These are phyloP conservation scores for Andrographis paniculata DNA, from an alignment of 305 asterid species.

Conservation along the genomic window DNA sequence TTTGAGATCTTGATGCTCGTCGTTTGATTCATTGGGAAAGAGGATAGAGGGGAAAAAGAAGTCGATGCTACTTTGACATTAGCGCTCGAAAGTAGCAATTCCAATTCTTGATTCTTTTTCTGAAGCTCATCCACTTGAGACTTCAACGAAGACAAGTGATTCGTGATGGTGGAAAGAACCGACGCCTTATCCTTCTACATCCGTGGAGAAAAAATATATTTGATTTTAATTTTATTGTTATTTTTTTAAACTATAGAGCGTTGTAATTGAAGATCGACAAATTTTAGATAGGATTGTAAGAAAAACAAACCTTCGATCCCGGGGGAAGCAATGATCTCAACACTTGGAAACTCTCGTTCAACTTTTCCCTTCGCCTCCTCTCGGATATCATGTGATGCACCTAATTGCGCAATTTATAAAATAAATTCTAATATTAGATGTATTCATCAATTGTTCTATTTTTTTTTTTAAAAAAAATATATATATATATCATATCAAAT, in stretches of 20 bases:
- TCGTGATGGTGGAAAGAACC: constrained; percentile 34
- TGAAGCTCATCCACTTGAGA: constrained; percentile 38
- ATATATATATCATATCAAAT: no score
- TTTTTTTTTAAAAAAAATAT: no score
- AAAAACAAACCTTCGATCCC: constrained; percentile 35
- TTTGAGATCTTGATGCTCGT: constrained; percentile 12
- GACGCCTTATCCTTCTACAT: constrained; percentile 53
- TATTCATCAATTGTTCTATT: no score
- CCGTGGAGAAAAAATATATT: no score
- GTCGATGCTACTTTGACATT: no score
- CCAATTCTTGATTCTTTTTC: constrained; percentile 29
- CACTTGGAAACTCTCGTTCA: constrained; percentile 45
- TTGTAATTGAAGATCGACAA: no score
- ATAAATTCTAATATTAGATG: no score
- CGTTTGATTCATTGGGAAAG: no score
- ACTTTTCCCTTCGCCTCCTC: constrained; percentile 43
- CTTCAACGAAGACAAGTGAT: constrained; percentile 33
- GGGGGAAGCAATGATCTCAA: constrained; percentile 52
- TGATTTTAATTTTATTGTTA: no score
- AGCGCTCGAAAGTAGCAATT: constrained; percentile 15
- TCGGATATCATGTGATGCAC: constrained; percentile 50
- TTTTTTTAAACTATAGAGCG: no score
- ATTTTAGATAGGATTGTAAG: no score
- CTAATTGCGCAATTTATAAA: constrained; percentile 22
- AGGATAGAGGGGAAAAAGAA: no score